A percentile compares a stretch with the other conserved stretches of the same genome.
These are phyloP conservation scores for Leccinum pachyderme DNA, from an alignment of 1,284 basidiomycete genomes.

Conservation along the genomic window DNA sequence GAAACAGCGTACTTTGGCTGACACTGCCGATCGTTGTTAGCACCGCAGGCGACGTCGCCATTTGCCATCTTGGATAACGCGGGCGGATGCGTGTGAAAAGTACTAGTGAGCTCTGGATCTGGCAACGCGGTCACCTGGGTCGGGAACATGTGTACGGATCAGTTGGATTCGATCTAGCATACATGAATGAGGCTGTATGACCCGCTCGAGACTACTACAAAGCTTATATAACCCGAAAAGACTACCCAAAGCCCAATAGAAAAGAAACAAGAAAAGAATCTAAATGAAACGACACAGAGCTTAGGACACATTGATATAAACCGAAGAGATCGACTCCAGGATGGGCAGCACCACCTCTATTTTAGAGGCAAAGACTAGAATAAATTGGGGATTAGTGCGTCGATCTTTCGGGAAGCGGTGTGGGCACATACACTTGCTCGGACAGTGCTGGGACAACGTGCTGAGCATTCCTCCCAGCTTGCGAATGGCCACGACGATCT, in stretches of 20 bases:
- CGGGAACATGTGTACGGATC: not conserved
- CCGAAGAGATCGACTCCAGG: conserved; percentile 22
- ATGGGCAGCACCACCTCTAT: conserved; percentile 27
- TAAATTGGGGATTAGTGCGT: not conserved
- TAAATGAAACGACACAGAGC: not conserved
- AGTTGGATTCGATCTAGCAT: not conserved
- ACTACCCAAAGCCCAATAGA: not conserved
- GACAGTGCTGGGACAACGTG: conserved; percentile 18
- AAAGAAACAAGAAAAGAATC: not conserved
- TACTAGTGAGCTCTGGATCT: not conserved
- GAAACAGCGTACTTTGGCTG: not conserved
- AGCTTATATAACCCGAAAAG: not conserved
- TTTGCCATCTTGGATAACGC: conserved; percentile 27
- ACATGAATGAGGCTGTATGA: not conserved
- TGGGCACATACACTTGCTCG: conserved; percentile 15
- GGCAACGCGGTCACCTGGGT: not conserved
- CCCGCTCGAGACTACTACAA: not conserved
- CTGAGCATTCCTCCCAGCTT: conserved; percentile 17
- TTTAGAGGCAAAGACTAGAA: conserved; percentile 23
- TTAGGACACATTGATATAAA: not conserved
- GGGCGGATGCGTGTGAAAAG: conserved; percentile 15
- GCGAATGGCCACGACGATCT: conserved; percentile 16
- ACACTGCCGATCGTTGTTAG: conserved; percentile 11
- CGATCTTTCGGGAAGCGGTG: not conserved
- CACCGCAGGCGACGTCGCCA: conserved; percentile 26